Base-by-base conservation (phyloP, 176 grass and related monocot species). In the Musa troglodytarum region DNA sequence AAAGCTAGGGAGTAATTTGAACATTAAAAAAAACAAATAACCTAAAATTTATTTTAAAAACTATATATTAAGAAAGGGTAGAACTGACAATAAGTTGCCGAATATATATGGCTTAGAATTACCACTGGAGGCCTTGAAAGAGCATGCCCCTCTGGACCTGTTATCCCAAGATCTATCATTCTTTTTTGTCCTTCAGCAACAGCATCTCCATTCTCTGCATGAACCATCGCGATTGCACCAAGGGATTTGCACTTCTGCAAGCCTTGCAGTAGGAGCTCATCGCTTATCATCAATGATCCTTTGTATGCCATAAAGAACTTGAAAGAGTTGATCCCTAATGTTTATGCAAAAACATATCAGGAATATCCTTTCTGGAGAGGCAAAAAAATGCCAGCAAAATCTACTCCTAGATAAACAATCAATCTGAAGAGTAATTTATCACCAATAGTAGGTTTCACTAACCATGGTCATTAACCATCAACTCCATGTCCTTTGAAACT, bases 251-350 rank as follows among this genome's bases (percentile, higher is more conserved):
- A 98, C 71, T 93, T 98, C 16, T 87, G 67, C 59, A 98, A 79
- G 64, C 90, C 95, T 91, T 98, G 86, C 11, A 98, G 78, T 59
- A 98, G 85, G 56, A 91, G 88, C 68, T 98, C 95, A 86, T 98
- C 95, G 0, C 79, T 91, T 62, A 98, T 82, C 95, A 93, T 98
- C 20, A 98, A 78, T 2, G 95, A 85, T 50, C 95, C 95, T 81
- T 98, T 98, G 65, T 98, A 98, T 83, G 95, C 90, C 95, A 98
- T 98, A 82, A 98, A 98, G 71, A 98, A 98, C 82, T 98, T 98
- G 88, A 98, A 98, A 81, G 95, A 98, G 76, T 98, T 98, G 84
- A 98, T 98, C 11, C 94, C 94, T 97, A 83, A 49, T 80, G 76
- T 70, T 81, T 63, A 29, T 26, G 43, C 72, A 77, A 74, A 53